Conservation (phyloP, 2,329 filamentous ascomycete species). For the Trichoderma asperellum region DNA sequence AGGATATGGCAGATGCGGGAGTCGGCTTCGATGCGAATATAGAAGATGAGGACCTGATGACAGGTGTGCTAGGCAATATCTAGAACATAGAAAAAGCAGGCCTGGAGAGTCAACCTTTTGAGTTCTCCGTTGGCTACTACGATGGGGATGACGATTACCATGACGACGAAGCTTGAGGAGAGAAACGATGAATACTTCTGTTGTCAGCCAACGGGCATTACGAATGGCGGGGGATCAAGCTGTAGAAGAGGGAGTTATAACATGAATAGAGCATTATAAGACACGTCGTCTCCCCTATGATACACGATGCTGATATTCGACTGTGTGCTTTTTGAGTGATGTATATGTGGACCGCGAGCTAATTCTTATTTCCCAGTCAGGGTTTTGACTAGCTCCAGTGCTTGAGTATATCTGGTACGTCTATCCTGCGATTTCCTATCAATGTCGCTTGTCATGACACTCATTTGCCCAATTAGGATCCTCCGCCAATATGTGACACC, state of each 20-base stretch:
- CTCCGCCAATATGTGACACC: background rate
- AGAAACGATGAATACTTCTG: background rate
- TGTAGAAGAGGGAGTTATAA: background rate
- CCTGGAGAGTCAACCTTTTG: background rate
- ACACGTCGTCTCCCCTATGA: background rate
- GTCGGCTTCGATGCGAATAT: constrained; percentile 52
- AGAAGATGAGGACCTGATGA: constrained; percentile 67
- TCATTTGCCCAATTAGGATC: background rate
- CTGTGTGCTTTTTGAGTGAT: background rate
- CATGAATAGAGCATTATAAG: constrained; percentile 8
- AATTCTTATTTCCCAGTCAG: background rate
- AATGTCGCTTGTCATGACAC: background rate
- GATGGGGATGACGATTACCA: background rate
- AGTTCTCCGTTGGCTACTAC: background rate
- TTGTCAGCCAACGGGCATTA: background rate
- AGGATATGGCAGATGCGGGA: constrained; percentile 44
- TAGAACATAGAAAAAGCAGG: constrained; percentile 1
- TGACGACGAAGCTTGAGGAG: background rate
- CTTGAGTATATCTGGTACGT: background rate
- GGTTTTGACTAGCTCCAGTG: background rate
- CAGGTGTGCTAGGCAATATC: constrained; percentile 43
- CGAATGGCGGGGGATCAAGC: background rate
- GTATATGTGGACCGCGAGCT: background rate
- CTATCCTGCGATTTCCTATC: background rate
- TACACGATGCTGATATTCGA: background rate